These are phyloP conservation scores for Stereocaulon alpinum DNA, from an alignment of 495 filamentous ascomycete genomes.

Conservation along the genomic window DNA sequence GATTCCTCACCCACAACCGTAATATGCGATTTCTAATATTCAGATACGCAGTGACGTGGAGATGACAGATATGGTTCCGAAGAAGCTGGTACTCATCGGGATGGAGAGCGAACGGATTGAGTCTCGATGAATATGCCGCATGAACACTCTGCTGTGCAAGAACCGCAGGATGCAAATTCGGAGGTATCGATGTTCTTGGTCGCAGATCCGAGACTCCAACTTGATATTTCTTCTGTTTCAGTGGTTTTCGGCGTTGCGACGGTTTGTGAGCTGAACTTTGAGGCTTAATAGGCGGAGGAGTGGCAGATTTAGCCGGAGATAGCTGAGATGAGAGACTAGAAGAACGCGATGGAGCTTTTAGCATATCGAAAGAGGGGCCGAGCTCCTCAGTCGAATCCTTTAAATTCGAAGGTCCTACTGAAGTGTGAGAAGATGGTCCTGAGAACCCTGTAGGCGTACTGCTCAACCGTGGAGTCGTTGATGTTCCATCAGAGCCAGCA, in stretches of 20 bases:
- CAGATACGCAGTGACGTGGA: constrained; percentile 90
- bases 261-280: constrained; percentile 2
- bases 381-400: constrained; percentile 12
- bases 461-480: constrained; percentile 18
- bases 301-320: constrained; percentile 20
- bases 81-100: constrained; percentile 74
- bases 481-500: constrained; percentile 15
- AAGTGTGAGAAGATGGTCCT: constrained; percentile 20
- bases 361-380: constrained; percentile 5
- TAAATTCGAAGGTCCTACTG: constrained; percentile 15
- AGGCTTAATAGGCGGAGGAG: constrained; percentile 14
- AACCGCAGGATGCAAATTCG: constrained; percentile 55
- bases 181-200: constrained; percentile 73
- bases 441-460: constrained; percentile 21
- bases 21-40: constrained; percentile 96
- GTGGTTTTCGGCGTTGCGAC: constrained; percentile 1
- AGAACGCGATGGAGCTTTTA: constrained; percentile 14
- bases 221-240: constrained; percentile 7
- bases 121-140: constrained; percentile 77
- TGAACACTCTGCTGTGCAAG: constrained; percentile 82
- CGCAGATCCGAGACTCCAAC: constrained; percentile 36
- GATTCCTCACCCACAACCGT: constrained; percentile 82
- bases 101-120: constrained; percentile 85
- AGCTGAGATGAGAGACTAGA: constrained; percentile 21
- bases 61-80: constrained; percentile 67